phyloP scores from a whole-genome alignment of 208 protist genomes.

The Trypanosoma platydactyli region DNA sequence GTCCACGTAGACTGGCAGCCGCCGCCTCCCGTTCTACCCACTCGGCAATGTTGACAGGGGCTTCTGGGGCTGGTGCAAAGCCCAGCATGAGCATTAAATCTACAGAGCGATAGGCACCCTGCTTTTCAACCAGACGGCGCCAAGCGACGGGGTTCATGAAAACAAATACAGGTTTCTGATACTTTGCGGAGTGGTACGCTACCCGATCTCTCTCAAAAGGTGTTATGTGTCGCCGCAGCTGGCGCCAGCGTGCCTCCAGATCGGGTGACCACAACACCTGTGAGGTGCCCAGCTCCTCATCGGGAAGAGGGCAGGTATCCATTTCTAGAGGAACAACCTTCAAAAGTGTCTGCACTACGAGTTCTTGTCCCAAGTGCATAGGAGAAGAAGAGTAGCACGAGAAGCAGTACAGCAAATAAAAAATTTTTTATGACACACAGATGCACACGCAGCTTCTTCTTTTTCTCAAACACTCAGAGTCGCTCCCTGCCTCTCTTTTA shows the following conservation, averaged over 20 bases:
- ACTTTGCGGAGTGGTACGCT: slow-evolving; percentile 24
- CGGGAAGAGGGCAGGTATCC: slow-evolving; percentile 11
- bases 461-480: neutral
- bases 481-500: no score
- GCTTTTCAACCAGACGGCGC: slow-evolving; percentile 20
- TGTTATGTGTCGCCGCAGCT: slow-evolving; percentile 21
- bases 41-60: neutral
- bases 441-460: no score
- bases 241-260: slow-evolving; percentile 28
- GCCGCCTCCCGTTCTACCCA: slow-evolving; percentile 21
- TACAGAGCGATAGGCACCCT: slow-evolving; percentile 21
- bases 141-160: slow-evolving; percentile 25
- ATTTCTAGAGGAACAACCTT: neutral
- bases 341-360: neutral
- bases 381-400: neutral
- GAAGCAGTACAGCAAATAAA: neutral
- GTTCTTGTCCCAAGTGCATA: neutral
- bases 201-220: slow-evolving; percentile 24
- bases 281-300: slow-evolving; percentile 16
- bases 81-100: slow-evolving; percentile 31
- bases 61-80: slow-evolving; percentile 26
- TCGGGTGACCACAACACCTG: slow-evolving; percentile 18
- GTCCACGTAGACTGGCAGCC: neutral
- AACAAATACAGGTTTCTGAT: slow-evolving; percentile 30
- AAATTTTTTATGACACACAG: no score